Percentiles rank a stretch among this genome's conserved stretches.
Conservation (phyloP, 192 early-diverging fungal genomes). For the Rhizophagus sp. region DNA sequence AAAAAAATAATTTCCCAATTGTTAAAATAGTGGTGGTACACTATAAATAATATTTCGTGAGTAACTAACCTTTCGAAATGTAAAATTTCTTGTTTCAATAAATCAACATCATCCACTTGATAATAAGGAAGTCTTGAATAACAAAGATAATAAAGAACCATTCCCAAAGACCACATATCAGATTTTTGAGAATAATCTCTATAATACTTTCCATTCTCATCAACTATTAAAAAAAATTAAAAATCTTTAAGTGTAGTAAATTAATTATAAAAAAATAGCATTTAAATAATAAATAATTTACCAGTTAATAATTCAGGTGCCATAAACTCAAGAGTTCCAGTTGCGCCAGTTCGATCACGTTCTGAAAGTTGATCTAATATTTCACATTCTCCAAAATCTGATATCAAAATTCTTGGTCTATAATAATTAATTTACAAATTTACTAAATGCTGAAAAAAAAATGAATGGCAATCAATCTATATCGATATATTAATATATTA, state of each 20-base stretch:
- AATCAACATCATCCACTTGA: slow-evolving; percentile 89
- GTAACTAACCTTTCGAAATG: slow-evolving; percentile 51
- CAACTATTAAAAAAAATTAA: slow-evolving; percentile 36
- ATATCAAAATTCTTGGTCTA: slow-evolving; percentile 82
- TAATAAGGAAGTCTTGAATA: slow-evolving; percentile 81
- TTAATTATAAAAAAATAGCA: background rate
- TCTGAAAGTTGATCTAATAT: slow-evolving; percentile 67
- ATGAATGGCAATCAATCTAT: background rate
- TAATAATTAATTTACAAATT: slow-evolving; percentile 41
- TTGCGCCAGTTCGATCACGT: slow-evolving; percentile 88
- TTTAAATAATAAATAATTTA: slow-evolving; percentile 2
- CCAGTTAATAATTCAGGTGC: slow-evolving; percentile 73
- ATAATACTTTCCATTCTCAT: slow-evolving; percentile 64
- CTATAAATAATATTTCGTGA: too few species aligned
- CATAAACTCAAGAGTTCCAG: slow-evolving; percentile 94
- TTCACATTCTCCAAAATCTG: slow-evolving; percentile 99
- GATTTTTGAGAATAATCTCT: slow-evolving; percentile 82
- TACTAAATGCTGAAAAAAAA: slow-evolving; percentile 13
- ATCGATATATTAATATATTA: background rate
- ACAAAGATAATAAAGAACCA: slow-evolving; percentile 92
- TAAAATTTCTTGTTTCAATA: slow-evolving; percentile 78
- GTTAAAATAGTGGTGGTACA: too few species aligned
- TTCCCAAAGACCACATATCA: slow-evolving; percentile 95
- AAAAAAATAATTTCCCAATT: background rate
- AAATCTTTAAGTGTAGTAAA: background rate